These are phyloP conservation scores for Globisporangium cystogenes DNA, from an alignment of 352 stramenopile genomes.

Conservation along the genomic window DNA sequence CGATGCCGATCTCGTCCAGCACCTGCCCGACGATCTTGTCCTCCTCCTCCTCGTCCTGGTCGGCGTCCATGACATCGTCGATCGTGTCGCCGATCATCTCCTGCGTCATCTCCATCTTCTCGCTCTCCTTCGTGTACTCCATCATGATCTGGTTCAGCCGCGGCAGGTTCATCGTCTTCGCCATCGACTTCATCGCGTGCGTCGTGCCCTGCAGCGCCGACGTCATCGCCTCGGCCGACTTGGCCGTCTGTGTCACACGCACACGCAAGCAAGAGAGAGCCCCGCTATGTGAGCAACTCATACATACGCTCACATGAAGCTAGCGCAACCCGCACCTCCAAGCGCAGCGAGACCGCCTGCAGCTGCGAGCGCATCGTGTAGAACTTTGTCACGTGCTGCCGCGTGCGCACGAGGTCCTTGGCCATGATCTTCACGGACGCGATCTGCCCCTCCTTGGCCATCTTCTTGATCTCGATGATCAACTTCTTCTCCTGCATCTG, in stretches of 20 bases:
- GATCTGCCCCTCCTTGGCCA: constrained; percentile 95
- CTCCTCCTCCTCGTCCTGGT: constrained; percentile 95
- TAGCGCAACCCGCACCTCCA: constrained; percentile 49
- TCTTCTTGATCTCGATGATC: constrained; percentile 97
- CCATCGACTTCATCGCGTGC: constrained; percentile 84
- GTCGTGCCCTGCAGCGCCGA: constrained; percentile 78
- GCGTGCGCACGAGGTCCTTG: constrained; percentile 94
- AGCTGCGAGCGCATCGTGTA: constrained; percentile 97
- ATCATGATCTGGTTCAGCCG: constrained; percentile 97
- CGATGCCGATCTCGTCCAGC: constrained; percentile 96
- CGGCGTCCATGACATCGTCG: constrained; percentile 95
- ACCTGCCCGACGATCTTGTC: constrained; percentile 96
- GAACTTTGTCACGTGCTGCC: constrained; percentile 97
- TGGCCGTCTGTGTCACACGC: constrained; percentile 80
- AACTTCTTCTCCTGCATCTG: constrained; percentile 94
- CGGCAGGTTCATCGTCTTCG: constrained; percentile 95
- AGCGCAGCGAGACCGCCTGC: constrained; percentile 92
- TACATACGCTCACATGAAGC: too few species aligned
- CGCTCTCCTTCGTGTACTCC: constrained; percentile 97
- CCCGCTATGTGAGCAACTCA: too few species aligned
- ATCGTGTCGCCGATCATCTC: constrained; percentile 98
- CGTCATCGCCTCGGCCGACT: constrained; percentile 95
- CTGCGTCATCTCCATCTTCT: constrained; percentile 97
- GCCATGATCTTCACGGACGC: constrained; percentile 96
- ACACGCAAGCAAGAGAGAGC: too few species aligned